Evolutionary conservation across 2,329 filamentous ascomycete species (phyloP).

Genomic region (Calonectria pauciramosa): DNA sequence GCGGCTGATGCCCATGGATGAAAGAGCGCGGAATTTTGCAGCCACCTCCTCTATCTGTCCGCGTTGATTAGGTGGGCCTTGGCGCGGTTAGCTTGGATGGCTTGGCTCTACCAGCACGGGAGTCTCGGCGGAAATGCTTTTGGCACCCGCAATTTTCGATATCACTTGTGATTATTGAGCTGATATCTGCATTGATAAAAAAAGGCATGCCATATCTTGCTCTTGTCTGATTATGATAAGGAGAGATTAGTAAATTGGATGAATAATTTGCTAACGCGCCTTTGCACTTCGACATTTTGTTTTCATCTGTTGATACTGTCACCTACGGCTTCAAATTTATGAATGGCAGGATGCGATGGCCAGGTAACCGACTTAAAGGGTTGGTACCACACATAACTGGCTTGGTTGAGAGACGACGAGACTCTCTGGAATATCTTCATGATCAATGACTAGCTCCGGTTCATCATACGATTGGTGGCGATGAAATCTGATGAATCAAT

Average conservation of each 20-base stretch:
- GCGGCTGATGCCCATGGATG: not conserved
- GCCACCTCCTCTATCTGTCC: not conserved
- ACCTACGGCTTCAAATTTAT: not conserved
- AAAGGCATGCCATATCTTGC: not conserved
- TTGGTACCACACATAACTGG: too few species aligned
- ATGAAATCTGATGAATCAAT: not conserved
- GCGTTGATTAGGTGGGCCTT: not conserved
- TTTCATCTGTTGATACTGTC: too few species aligned
- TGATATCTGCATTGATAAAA: not conserved
- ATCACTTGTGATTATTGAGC: not conserved
- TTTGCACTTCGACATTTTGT: not conserved
- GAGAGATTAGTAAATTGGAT: not conserved
- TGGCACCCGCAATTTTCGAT: too few species aligned
- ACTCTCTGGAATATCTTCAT: not conserved
- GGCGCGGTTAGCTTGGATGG: not conserved
- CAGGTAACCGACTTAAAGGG: not conserved
- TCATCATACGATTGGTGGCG: not conserved
- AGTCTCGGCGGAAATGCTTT: not conserved
- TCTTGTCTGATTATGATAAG: not conserved
- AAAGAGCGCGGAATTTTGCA: not conserved
- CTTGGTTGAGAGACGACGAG: too few species aligned
- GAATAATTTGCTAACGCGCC: too few species aligned
- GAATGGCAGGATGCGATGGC: not conserved
- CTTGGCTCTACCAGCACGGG: not conserved
- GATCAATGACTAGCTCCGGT: not conserved